Evolutionary conservation across 805 yeast species (phyloP), one percentile per base, ranked within the genome.

Genomic region (Barnettozyma populi): DNA sequence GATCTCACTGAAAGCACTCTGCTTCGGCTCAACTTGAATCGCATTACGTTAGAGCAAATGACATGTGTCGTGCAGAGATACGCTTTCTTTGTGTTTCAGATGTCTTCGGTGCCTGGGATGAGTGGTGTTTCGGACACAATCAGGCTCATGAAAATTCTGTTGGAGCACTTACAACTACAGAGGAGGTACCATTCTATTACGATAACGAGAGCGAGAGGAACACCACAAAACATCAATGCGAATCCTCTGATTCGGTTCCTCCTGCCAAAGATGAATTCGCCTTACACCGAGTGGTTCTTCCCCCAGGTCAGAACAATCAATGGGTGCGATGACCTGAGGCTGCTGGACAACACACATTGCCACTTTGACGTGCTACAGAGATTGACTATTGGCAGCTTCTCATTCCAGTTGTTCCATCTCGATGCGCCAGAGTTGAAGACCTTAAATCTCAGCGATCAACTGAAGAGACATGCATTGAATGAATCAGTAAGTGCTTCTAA

Each of bases 271-370:
- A 36, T 39, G 44, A 55, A 57, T 18, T 55, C 59, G 3, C 3
- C 24, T 3, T 54, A 32, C 21, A 48, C 57, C 2, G 61, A 57
- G 43, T 54, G 54, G 29, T 51, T 36, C 43, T 47, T 57, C 40
- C 59, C 61, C 2, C 35, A 24, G 5, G 36, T 48, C 0, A 32
- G 36, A 2, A 20, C 40, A 18, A 55, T 57, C 24, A 50, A 51
- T 24, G 57, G 52, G 3, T 57, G 48, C 38, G 57, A 57, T 37
- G 61, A 57, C 25, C 34, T 57, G 4, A 41, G 61, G 36, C 18
- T 54, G n/a, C 21, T 57, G n/a, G 60, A 57, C 23, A 55, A 57
- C 39, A 55, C 59, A 5, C 42, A 52, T 7, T 57, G 61, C 23
- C 52, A 51, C 39, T 53, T 57, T 42, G 46, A 47, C 21, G 42